Evolutionary conservation across 805 yeast genomes (phyloP).

Genomic region (Myxozyma kluyveri): DNA sequence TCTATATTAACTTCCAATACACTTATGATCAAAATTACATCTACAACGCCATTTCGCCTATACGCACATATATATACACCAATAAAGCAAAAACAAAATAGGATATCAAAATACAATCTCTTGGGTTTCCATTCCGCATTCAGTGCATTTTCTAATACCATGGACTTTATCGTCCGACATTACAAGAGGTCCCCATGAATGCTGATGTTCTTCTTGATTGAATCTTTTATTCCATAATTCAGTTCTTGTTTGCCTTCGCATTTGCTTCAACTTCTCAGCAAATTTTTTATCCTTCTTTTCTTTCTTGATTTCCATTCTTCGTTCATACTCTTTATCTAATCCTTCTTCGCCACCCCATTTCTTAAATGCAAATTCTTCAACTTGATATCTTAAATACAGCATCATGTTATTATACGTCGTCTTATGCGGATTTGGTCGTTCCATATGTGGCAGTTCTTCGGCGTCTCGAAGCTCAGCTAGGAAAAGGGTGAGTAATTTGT

Average conservation of each 20-base stretch:
- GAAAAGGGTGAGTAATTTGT: neutral
- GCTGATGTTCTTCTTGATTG: slow-evolving; percentile 63
- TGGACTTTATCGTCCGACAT: slow-evolving; percentile 44
- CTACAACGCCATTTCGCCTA: neutral
- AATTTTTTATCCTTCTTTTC: slow-evolving; percentile 76
- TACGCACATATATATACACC: no score
- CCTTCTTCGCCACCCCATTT: slow-evolving; percentile 94
- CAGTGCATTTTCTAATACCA: slow-evolving; percentile 62
- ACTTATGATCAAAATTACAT: neutral
- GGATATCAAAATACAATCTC: slow-evolving; percentile 59
- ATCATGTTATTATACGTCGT: slow-evolving; percentile 89
- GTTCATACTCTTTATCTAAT: slow-evolving; percentile 87
- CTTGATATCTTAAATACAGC: slow-evolving; percentile 80
- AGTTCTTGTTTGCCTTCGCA: slow-evolving; percentile 89
- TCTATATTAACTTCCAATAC: no score
- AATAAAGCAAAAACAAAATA: no score
- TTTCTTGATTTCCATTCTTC: slow-evolving; percentile 69
- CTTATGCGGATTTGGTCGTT: slow-evolving; percentile 92
- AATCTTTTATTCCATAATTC: slow-evolving; percentile 73
- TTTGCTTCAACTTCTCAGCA: slow-evolving; percentile 72
- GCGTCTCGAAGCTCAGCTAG: slow-evolving; percentile 71
- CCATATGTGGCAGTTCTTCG: slow-evolving; percentile 66
- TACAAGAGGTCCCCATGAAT: slow-evolving; percentile 60
- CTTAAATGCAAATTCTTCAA: slow-evolving; percentile 87
- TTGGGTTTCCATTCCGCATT: slow-evolving; percentile 81